Conservation (phyloP, 2,329 filamentous ascomycete species). For the Penicillium aurantiogriseum region DNA sequence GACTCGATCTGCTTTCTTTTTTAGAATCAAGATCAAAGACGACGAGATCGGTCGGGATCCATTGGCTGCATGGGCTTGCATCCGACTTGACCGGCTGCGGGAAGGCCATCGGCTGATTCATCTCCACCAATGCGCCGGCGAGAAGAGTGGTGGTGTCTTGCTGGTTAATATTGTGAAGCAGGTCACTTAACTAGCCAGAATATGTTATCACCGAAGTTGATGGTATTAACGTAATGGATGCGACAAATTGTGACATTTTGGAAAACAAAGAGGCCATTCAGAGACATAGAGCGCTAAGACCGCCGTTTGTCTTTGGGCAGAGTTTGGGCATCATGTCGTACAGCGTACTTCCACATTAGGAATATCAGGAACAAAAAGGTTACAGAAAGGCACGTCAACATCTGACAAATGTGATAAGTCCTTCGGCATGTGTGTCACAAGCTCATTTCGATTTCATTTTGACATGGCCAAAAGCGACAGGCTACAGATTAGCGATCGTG, state of each 20-base stretch:
- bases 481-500: conserved; percentile 1
- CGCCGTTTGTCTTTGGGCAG: not conserved
- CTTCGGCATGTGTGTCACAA: not conserved
- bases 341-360: not conserved
- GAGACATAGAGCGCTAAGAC: not conserved
- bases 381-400: not conserved
- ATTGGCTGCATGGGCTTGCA: conserved; percentile 83
- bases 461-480: not conserved
- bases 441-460: not conserved
- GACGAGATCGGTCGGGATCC: conserved; percentile 77
- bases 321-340: conserved; percentile 5
- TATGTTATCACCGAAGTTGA: not conserved
- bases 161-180: conserved; percentile 71
- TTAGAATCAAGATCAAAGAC: conserved; percentile 80
- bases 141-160: conserved; percentile 64
- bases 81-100: conserved; percentile 76
- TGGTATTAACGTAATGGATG: not conserved
- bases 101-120: conserved; percentile 75
- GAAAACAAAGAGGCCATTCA: too few relatives aligned
- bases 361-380: not conserved
- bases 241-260: not conserved
- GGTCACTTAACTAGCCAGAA: conserved; percentile 16
- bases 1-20: not conserved
- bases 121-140: conserved; percentile 68
- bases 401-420: conserved; percentile 4